A percentile compares a stretch with the other conserved stretches of the same genome.
Evolutionary conservation across 169 alveolate genomes (phyloP).

Genomic region (Babesia ovata): DNA sequence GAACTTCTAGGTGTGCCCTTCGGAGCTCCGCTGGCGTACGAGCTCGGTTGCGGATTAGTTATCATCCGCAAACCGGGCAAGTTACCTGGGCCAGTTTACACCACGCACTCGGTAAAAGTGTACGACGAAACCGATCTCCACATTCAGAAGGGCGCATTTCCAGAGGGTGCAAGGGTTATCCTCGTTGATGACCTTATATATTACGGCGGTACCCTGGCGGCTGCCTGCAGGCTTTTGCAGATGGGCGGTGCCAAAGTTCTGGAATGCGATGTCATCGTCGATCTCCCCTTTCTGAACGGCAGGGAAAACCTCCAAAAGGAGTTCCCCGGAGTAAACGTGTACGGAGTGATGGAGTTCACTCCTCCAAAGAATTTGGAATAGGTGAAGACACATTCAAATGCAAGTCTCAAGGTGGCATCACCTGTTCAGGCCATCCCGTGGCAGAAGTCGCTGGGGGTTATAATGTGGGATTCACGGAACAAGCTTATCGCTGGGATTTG

Average conservation of each 20-base stretch:
- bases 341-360: background rate
- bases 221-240: background rate
- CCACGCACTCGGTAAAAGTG: background rate
- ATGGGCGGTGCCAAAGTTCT: background rate
- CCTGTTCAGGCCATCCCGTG: no score
- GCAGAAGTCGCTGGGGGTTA: no score
- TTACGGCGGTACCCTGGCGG: background rate
- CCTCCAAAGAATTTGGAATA: background rate
- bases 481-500: no score
- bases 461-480: no score
- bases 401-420: no score
- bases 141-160: conserved; percentile 4
- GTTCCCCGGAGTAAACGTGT: background rate
- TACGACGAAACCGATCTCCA: background rate
- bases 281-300: background rate
- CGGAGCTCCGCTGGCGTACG: conserved; percentile 4
- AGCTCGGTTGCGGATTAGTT: background rate
- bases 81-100: background rate
- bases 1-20: conserved; percentile 20
- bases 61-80: conserved; percentile 6
- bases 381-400: no score
- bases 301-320: background rate
- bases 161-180: conserved; percentile 6
- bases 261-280: background rate
- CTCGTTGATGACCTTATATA: conserved; percentile 3